Evolutionary conservation across 2,329 filamentous ascomycete genomes (phyloP), one percentile per base, ranked within the genome.

Genomic region (Fusarium longipes): DNA sequence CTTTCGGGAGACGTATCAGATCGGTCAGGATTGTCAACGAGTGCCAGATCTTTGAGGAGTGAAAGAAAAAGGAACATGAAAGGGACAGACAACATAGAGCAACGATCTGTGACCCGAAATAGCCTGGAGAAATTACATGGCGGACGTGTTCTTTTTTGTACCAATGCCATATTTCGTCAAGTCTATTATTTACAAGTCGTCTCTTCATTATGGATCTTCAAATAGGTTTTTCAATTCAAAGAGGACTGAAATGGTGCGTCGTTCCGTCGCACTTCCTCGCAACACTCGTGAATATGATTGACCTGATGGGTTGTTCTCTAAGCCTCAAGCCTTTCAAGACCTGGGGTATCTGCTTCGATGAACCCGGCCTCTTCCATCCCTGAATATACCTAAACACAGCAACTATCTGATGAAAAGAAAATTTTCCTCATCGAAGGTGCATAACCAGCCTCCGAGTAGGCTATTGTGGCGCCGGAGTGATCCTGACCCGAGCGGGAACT

Each of bases 321-420:
- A 68, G 55, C 57, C 65, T 57, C 65, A 57, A 53, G 65, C 65
- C 47, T 40, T 62, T 55, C 45, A 51, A 50, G 47, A 50, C 55
- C 60, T 51, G 65, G 65, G 60, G 65, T 68, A 68, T 68, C 65
- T 62, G 60, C 65, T 64, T 65, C 60, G 66, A 66, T 68, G 60
- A 62, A 57, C 48, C 65, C 47, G 44, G 42, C 55, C 60, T 45
- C 49, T 67, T 39, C 65, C 60, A 43, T 57, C 56, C 40, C 59
- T 61, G 39, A 45, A 63, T 55, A 32, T 62, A 53, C 48, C 63
- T 56, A 66, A 49, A 62, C 43, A 61, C 54, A 56, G 45, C 54
- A 35, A 65, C 29, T 44, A 42, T 57, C 57, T 54, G 36, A 48
- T 32, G 49, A 60, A 45, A 51, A 40, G 53, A 55, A 67, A 49